Conservation (phyloP, 2,329 filamentous ascomycete species). For the Colletotrichum tropicale region DNA sequence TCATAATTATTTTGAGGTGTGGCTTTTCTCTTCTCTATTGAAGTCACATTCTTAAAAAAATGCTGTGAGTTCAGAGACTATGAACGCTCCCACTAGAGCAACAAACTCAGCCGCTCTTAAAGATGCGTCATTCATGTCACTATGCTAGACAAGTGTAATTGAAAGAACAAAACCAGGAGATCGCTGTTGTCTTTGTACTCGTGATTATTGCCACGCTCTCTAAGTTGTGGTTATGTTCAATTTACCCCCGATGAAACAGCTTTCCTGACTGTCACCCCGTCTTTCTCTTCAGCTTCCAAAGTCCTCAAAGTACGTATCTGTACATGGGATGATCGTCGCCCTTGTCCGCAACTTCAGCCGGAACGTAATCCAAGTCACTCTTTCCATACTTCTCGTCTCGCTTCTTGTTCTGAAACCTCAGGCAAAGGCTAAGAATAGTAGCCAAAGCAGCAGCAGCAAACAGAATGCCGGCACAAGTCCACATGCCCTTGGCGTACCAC, state of each 20-base stretch:
- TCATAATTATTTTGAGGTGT: too few relatives aligned
- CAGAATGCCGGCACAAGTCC: constrained; percentile 43
- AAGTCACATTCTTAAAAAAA: too few relatives aligned
- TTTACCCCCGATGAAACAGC: neutral
- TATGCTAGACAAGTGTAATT: neutral
- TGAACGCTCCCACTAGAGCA: too few relatives aligned
- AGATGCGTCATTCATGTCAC: neutral
- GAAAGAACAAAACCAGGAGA: neutral
- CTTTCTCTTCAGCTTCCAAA: too few relatives aligned
- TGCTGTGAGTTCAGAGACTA: too few relatives aligned
- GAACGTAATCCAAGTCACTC: constrained; percentile 14
- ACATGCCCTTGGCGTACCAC: constrained; percentile 43
- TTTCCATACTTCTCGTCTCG: constrained; percentile 17
- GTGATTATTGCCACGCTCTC: fast-evolving
- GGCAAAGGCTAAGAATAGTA: constrained; percentile 1
- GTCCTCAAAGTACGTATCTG: constrained; percentile 4
- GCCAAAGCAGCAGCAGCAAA: constrained; percentile 24
- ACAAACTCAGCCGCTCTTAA: too few relatives aligned
- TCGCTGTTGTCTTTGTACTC: neutral
- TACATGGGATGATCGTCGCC: constrained; percentile 19
- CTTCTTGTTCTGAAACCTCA: constrained; percentile 16
- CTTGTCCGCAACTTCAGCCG: constrained; percentile 1
- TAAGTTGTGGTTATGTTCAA: neutral
- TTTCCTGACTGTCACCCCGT: neutral
- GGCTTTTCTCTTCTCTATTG: too few relatives aligned